Conservation (phyloP, 2,329 filamentous ascomycete species). For the Clonostachys chloroleuca region DNA sequence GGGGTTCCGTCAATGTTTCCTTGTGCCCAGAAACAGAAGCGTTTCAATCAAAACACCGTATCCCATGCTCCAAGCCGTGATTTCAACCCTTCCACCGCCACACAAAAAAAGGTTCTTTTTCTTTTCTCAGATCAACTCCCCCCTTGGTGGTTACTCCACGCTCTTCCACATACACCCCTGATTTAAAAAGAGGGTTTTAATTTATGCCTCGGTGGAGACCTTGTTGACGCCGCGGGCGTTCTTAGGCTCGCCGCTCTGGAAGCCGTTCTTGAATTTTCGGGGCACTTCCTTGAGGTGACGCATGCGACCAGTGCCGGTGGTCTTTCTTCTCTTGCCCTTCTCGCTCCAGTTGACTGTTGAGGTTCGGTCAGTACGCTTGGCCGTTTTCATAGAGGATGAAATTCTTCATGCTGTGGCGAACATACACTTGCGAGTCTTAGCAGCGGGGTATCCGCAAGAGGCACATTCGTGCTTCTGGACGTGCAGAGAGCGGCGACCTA, state of each 20-base stretch:
- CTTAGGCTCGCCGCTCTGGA: constrained; percentile 87
- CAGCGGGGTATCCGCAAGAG: constrained; percentile 91
- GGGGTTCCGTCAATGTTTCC: neutral
- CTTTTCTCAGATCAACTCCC: neutral
- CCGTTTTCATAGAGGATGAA: neutral
- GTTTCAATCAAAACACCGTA: constrained; percentile 1
- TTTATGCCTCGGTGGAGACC: neutral
- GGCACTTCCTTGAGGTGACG: constrained; percentile 89
- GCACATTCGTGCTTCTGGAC: constrained; percentile 99
- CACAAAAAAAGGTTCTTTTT: neutral
- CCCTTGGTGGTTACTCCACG: too few relatives aligned
- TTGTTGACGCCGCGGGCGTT: constrained; percentile 50
- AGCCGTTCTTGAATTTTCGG: constrained; percentile 95
- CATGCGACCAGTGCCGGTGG: constrained; percentile 94
- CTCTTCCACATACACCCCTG: too few relatives aligned
- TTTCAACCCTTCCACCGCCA: neutral
- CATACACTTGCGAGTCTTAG: constrained; percentile 99
- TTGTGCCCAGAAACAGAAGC: neutral
- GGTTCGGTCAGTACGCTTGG: constrained; percentile 9
- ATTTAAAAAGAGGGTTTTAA: too few relatives aligned
- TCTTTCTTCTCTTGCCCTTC: constrained; percentile 99
- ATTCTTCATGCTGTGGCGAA: constrained; percentile 20
- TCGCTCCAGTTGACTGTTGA: constrained; percentile 94
- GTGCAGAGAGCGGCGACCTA: constrained; percentile 95
- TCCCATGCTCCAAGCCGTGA: constrained; percentile 2